Evolutionary conservation across 2,329 filamentous ascomycete genomes (phyloP), one percentile per base, ranked within the genome.

Genomic region (Sporothrix luriei): DNA sequence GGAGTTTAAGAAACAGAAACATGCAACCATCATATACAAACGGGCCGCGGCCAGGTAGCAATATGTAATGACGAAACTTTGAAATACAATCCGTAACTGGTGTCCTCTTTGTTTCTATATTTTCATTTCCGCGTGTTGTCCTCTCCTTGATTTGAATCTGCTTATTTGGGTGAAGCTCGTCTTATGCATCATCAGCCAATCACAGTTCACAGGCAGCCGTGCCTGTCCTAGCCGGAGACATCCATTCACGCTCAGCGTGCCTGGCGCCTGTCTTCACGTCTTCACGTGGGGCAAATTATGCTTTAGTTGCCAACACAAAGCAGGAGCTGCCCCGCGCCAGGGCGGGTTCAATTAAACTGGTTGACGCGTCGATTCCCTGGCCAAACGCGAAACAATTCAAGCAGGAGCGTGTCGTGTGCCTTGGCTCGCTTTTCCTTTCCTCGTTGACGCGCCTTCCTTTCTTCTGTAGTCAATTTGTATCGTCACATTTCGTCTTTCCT

Each of bases 281-380:
- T 21, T 68, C 57, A 51, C 38, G 69, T 59, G 69, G 68, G 68
- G 68, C 68, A 19, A n/a, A 54, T 11, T 4, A 9, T 21, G 49
- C 21, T 24, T 14, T 52, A 57, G 66, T 49, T 16, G 49, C 11
- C 48, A 48, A 24, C n/a, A 64, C 19, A 46, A 21, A 62, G 57
- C n/a, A 62, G 26, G 57, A 62, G 57, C 43, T 61, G 72, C 68
- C 70, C 73, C 73, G 70, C 73, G 73, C 66, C 40, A 65, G 68
- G 43, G 21, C 57, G 64, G 61, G 64, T 40, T 73, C 73, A 71
- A 74, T 74, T 73, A 74, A 73, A 72, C 68, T 24, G 29, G 9
- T 65, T 55, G 72, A 73, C 73, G 73, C 73, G 73, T 74, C 72
- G 55, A 21, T 52, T 49, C 33, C 38, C 51, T 62, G 29, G 33